Evolutionary conservation across 2,329 filamentous ascomycete genomes (phyloP).

Genomic region (Drechslerella coelobrocha): DNA sequence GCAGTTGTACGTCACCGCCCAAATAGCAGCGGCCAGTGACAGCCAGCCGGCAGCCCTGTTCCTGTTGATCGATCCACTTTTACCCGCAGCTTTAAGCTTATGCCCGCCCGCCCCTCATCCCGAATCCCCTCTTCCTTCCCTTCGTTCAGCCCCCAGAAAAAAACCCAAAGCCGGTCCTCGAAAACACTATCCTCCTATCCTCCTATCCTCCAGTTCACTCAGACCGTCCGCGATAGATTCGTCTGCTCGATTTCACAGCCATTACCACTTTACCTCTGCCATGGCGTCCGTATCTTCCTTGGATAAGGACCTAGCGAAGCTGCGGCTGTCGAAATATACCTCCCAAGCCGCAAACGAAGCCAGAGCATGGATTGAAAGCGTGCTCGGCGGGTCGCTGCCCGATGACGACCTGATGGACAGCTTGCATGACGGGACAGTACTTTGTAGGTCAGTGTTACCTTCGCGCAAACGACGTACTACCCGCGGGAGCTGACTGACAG

Average conservation of each 20-base stretch:
- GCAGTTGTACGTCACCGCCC: conserved; percentile 7
- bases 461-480: conserved; percentile 35
- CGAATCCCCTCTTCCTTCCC: conserved; percentile 3
- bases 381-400: conserved; percentile 75
- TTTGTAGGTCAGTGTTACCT: conserved; percentile 76
- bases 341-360: conserved; percentile 86
- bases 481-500: not conserved
- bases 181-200: not conserved
- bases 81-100: conserved; percentile 4
- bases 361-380: conserved; percentile 81
- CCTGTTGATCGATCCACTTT: conserved; percentile 8
- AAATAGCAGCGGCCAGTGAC: not conserved
- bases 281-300: conserved; percentile 96
- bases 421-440: conserved; percentile 85
- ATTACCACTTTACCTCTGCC: conserved; percentile 17
- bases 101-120: not conserved
- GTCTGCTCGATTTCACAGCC: conserved; percentile 30
- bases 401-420: conserved; percentile 76
- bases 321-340: conserved; percentile 93
- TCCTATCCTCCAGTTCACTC: not conserved
- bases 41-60: not conserved
- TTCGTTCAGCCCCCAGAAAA: conserved; percentile 1
- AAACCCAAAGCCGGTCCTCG: not conserved
- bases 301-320: conserved; percentile 91
- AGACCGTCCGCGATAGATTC: conserved; percentile 20